phyloP scores from a whole-genome alignment of 2,329 filamentous ascomycete species.

The Apiospora saccharicola region DNA sequence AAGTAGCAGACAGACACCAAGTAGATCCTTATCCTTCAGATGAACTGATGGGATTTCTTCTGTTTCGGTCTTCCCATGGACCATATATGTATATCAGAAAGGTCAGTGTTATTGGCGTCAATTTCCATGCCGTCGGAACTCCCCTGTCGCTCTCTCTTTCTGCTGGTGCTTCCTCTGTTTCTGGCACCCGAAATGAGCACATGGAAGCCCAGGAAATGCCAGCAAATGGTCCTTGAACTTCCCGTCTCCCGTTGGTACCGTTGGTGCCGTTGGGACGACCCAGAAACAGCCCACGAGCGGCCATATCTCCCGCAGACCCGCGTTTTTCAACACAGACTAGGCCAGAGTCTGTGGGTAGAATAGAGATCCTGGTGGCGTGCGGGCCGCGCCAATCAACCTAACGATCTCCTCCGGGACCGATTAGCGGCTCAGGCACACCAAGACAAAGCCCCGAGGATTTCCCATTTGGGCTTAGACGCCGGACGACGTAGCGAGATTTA shows the following conservation, averaged over 20 bases:
- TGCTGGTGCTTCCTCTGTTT: neutral
- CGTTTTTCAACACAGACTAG: neutral
- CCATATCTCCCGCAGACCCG: neutral
- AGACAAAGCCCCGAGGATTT: neutral
- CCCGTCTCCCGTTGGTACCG: no score
- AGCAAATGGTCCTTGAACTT: neutral
- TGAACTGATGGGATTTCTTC: neutral
- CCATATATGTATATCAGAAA: neutral
- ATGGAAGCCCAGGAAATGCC: neutral
- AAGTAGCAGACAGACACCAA: slow-evolving; percentile 1
- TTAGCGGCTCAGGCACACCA: neutral
- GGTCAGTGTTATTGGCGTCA: neutral
- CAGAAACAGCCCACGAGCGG: neutral
- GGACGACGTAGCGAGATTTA: neutral
- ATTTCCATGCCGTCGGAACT: neutral
- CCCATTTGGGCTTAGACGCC: neutral
- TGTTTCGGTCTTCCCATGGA: neutral
- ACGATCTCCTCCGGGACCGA: neutral
- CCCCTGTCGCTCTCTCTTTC: neutral
- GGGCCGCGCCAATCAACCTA: neutral
- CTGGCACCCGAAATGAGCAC: neutral
- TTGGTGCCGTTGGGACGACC: neutral
- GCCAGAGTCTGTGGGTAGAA: slow-evolving; percentile 9
- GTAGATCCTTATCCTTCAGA: neutral
- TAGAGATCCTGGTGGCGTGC: neutral